Base-by-base conservation (phyloP, 192 early-diverging fungal genomes). In the Linnemannia zychae region DNA sequence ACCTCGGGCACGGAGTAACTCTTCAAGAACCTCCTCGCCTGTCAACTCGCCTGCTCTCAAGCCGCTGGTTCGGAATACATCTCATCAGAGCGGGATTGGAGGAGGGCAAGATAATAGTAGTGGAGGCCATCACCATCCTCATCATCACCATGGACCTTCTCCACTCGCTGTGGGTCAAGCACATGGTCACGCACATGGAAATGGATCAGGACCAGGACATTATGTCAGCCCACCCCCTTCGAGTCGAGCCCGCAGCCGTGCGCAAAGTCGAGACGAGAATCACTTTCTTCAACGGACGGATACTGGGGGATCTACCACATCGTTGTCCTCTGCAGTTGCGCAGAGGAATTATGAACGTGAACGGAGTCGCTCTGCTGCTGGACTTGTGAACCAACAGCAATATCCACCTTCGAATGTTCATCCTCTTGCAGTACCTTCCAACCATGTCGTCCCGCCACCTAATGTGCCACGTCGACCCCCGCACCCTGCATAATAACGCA, bases 221-320 rank as follows among this genome's bases (percentile, higher is more conserved):
- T 66, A 74, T 68, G 36, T 28, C 16, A 83, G 71, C 16, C 50
- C 66, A 20, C 68, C 76, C 20, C 78, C 78, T 4, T 84, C 82
- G 36, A 66, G 67, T 50, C 82, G 82, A 65, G 82, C 82, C 1
- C 77, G 82, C 20, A 78, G 18, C 33, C 71, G 82, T 1, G 82
- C 76, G 0, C 77, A 78, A 52, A 84, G 77, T 60, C 76, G 82
- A 11, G 82, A 79, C 17, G 81, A 84, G 22, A 60, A 72, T 9
- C 71, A 78, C 28, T 22, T 70, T 22, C n/a, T 72, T 9, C 37
- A 44, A 4, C 73, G 80, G 5, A 31, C 57, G 15, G 34, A 63
- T 24, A 65, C 34, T 34, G 36, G 47, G 9, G 40, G 40, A 44
- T 44, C 40, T 3, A 44, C 15, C 60, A 12, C 31, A 33, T 15